phyloP scores from a whole-genome alignment of 2,329 filamentous ascomycete genomes.

The Cladosporium halotolerans region DNA sequence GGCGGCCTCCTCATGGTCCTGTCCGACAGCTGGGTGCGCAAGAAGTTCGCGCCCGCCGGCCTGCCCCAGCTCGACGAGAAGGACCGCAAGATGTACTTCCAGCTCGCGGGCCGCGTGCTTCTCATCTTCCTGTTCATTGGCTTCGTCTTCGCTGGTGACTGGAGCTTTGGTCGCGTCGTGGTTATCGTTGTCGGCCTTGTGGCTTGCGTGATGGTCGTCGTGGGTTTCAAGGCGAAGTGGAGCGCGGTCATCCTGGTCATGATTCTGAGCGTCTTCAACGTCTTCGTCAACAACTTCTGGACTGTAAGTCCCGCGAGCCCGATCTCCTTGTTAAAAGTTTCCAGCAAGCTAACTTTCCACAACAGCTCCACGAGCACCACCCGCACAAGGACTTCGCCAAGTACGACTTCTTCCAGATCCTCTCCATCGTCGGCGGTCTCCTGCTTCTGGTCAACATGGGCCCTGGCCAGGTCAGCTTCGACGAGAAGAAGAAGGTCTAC shows the following conservation, averaged over 20 bases:
- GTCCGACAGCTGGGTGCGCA: constrained; percentile 95
- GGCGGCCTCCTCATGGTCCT: constrained; percentile 96
- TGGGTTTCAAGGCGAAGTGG: constrained; percentile 99
- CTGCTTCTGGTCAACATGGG: constrained; percentile 97
- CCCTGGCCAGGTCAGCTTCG: constrained; percentile 92
- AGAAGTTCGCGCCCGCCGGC: constrained; percentile 92
- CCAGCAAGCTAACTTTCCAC: constrained; percentile 5
- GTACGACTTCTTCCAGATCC: constrained; percentile 99
- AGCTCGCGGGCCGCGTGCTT: constrained; percentile 89
- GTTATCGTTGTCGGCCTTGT: constrained; percentile 81
- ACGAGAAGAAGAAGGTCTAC: constrained; percentile 99
- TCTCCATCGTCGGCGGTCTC: constrained; percentile 95
- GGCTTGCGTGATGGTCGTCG: constrained; percentile 96
- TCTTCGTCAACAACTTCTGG: constrained; percentile 99
- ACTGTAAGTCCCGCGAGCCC: constrained; percentile 59
- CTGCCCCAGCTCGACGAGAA: constrained; percentile 94
- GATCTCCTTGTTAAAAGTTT: no score
- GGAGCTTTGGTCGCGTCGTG: constrained; percentile 80
- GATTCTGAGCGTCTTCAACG: constrained; percentile 92
- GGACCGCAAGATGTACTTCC: constrained; percentile 99
- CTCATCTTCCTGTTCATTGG: constrained; percentile 97
- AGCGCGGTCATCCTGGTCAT: constrained; percentile 92
- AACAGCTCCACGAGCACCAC: constrained; percentile 88
- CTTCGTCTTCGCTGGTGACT: constrained; percentile 91
- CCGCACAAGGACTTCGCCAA: constrained; percentile 99